Evolutionary conservation across 2,329 filamentous ascomycete genomes (phyloP).

Genomic region (Pseudogymnoascus destructans): DNA sequence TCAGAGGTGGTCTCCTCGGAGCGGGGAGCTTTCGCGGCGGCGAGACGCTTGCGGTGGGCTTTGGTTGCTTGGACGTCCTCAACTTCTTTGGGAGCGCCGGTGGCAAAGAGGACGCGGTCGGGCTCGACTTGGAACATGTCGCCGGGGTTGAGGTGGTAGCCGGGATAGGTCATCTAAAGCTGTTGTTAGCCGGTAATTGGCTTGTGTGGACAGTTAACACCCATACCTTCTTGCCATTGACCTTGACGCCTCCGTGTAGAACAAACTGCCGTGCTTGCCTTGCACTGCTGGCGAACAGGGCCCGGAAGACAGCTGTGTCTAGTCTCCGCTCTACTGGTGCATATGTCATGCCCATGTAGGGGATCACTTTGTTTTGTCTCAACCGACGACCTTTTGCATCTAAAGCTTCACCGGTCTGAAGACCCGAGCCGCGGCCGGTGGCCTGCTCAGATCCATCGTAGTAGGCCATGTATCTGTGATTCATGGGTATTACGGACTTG

Average conservation of each 20-base stretch:
- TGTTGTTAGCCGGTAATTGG: conserved; percentile 11
- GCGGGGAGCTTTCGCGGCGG: conserved; percentile 13
- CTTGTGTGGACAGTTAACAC: background rate
- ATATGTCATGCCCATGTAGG: conserved; percentile 90
- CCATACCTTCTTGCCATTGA: conserved; percentile 86
- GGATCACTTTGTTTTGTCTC: conserved; percentile 25
- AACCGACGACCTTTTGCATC: conserved; percentile 14
- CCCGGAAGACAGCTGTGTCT: conserved; percentile 88
- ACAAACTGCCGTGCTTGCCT: conserved; percentile 91
- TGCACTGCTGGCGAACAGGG: conserved; percentile 85
- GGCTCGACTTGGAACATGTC: conserved; percentile 96
- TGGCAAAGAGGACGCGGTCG: conserved; percentile 78
- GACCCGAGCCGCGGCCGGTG: conserved; percentile 70
- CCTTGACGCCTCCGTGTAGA: conserved; percentile 81
- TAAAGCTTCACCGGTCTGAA: conserved; percentile 11
- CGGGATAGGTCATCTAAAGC: conserved; percentile 75
- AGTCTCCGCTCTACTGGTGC: conserved; percentile 80
- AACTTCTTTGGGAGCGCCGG: conserved; percentile 54
- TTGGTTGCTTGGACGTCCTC: conserved; percentile 15
- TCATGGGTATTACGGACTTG: conserved; percentile 74
- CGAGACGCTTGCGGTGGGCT: conserved; percentile 14
- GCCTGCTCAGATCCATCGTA: conserved; percentile 76
- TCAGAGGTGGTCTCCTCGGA: conserved; percentile 18
- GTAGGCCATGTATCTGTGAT: conserved; percentile 62
- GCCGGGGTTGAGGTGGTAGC: conserved; percentile 89